Evolutionary conservation across 768 basidiomycete genomes (phyloP).

Genomic region (Rhodotorula babjevae): DNA sequence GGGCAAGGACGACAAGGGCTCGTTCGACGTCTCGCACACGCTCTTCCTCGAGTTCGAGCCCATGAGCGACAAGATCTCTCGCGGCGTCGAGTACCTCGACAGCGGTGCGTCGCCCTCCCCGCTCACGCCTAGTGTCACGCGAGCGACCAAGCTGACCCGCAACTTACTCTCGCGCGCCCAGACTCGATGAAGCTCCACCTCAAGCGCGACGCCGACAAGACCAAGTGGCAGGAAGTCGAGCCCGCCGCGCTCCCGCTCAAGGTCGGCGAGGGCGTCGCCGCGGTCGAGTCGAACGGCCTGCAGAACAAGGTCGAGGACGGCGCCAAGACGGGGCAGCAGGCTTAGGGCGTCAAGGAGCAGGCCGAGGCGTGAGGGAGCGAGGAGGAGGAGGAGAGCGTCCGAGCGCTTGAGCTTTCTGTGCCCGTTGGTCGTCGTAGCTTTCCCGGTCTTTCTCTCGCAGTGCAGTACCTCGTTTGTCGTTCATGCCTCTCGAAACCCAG

Average conservation of each 20-base stretch:
- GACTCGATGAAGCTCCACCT: conserved; percentile 1
- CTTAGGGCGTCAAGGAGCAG: not conserved
- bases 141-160: too few relatives aligned
- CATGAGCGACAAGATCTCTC: not conserved
- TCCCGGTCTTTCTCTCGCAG: too few relatives aligned
- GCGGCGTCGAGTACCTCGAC: conserved; percentile 11
- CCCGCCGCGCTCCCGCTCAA: too few relatives aligned
- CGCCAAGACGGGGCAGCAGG: not conserved
- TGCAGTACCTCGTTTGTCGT: too few relatives aligned
- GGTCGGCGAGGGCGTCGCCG: not conserved
- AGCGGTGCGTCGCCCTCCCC: not conserved
- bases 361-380: too few relatives aligned
- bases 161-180: not conserved
- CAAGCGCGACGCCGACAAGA: not conserved
- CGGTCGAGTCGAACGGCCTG: not conserved
- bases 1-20: not conserved
- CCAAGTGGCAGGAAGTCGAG: not conserved
- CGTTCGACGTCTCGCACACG: not conserved
- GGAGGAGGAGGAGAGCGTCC: too few relatives aligned
- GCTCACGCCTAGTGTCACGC: too few relatives aligned
- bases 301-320: not conserved
- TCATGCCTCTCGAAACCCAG: too few relatives aligned
- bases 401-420: not conserved
- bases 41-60: conserved; percentile 6
- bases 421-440: too few relatives aligned